These are phyloP conservation scores for Diphasiastrum complanatum DNA, from an alignment of 83 land plant genomes.

Conservation along the genomic window DNA sequence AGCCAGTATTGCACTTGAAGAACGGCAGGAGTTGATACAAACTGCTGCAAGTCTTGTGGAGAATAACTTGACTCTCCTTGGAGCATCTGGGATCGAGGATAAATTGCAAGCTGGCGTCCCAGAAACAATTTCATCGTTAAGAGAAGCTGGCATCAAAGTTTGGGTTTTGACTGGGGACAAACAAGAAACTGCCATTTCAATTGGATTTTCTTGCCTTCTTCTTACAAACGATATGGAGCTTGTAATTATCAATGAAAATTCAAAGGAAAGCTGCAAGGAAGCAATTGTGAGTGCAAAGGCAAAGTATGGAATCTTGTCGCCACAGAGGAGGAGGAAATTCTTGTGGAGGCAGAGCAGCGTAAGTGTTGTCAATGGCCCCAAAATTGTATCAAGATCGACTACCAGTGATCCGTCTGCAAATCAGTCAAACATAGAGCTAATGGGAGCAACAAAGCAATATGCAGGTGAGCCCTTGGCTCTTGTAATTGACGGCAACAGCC, in stretches of 20 bases:
- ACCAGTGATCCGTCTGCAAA: slow-evolving; percentile 5
- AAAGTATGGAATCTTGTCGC: slow-evolving; percentile 40
- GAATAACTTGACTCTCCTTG: slow-evolving; percentile 55
- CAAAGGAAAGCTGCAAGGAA: slow-evolving; percentile 50
- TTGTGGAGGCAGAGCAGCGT: slow-evolving; percentile 18
- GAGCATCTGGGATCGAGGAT: slow-evolving; percentile 90
- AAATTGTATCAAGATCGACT: too few relatives aligned
- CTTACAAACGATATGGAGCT: slow-evolving; percentile 67
- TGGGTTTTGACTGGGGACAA: slow-evolving; percentile 99
- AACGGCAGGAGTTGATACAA: slow-evolving; percentile 61
- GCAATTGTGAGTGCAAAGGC: slow-evolving; percentile 46
- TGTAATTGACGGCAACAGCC: slow-evolving; percentile 88
- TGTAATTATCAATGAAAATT: slow-evolving; percentile 66
- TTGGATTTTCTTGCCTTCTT: slow-evolving; percentile 83
- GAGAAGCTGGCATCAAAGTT: slow-evolving; percentile 89
- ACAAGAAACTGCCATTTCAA: slow-evolving; percentile 96
- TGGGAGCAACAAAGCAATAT: not conserved
- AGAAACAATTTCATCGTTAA: slow-evolving; percentile 76
- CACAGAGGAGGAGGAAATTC: slow-evolving; percentile 4
- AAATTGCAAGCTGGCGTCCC: slow-evolving; percentile 94
- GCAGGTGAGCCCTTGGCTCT: slow-evolving; percentile 47
- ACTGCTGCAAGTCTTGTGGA: slow-evolving; percentile 75
- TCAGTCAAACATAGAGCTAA: not conserved
- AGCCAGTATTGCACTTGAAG: slow-evolving; percentile 78
- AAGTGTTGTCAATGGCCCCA: too few relatives aligned